These are phyloP conservation scores for Ogataea haglerorum DNA, from an alignment of 805 yeast genomes.

Conservation along the genomic window DNA sequence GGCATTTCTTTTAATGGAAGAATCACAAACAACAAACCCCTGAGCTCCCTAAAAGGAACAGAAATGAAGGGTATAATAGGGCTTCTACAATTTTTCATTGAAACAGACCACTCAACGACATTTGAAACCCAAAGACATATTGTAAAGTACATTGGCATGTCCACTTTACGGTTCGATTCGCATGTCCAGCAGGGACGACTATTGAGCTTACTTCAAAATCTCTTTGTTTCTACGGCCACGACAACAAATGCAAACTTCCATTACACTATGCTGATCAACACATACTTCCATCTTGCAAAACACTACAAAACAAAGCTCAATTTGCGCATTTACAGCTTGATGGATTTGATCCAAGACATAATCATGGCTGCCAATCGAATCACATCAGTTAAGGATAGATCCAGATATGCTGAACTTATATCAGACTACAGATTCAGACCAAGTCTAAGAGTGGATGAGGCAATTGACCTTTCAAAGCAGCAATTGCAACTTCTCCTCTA, in stretches of 20 bases:
- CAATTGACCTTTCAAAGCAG: conserved; percentile 4
- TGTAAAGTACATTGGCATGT: conserved; percentile 2
- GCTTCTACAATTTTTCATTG: conserved; percentile 9
- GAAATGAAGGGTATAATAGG: conserved; percentile 5
- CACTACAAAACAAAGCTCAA: conserved; percentile 6
- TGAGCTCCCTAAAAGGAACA: conserved; percentile 4
- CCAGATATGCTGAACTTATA: conserved; percentile 15
- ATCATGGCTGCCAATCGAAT: conserved; percentile 9
- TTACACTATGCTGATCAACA: conserved; percentile 8
- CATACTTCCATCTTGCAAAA: conserved; percentile 3
- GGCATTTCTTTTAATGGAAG: conserved; percentile 14
- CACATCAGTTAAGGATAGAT: neutral
- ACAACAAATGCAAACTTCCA: conserved; percentile 3
- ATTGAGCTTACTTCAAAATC: neutral
- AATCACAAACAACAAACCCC: conserved; percentile 1
- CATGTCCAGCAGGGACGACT: conserved; percentile 7
- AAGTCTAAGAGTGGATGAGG: conserved; percentile 3
- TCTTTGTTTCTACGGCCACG: conserved; percentile 6
- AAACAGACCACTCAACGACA: conserved; percentile 7
- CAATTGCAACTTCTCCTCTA: conserved; percentile 15
- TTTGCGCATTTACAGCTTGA: conserved; percentile 5
- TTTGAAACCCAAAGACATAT: conserved; percentile 8
- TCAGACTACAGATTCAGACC: conserved; percentile 5
- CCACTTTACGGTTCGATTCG: conserved; percentile 6
- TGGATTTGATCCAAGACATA: conserved; percentile 15